Evolutionary conservation across 495 filamentous ascomycete species (phyloP), one percentile per base, ranked within the genome.

Genomic region (Talaromyces nanjingensis): DNA sequence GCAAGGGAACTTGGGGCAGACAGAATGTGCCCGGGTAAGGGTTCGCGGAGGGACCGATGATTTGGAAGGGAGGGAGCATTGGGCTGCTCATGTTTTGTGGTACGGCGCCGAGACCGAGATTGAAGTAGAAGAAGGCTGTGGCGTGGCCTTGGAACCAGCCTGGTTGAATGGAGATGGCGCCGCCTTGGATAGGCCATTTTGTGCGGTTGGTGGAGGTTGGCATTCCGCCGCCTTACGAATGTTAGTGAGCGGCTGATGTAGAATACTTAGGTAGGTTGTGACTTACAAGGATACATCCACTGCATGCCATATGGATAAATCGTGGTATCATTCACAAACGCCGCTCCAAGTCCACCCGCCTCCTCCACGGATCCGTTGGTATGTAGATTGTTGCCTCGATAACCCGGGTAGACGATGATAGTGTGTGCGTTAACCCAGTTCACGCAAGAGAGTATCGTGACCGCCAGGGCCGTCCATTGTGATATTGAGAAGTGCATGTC

Each of bases 131-230:
- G 64, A 93, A 84, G 34, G 93, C 94, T 6, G 86, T 88, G 8
- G 82, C 71, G 71, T 99, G 96, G 65, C 96, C 96, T 47, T 85
- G 86, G 81, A 97, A 97, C 96, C 96, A 99, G 68, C 96, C 89
- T 6, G 96, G 91, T 74, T 97, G 92, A 64, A 99, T 74, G 20
- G 91, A 84, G 63, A 99, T 73, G 16, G 92, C 91, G 58, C 96
- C 96, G 69, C 94, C 96, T 34, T 71, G 81, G 63, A 92, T 81
- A 18, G 96, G 92, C 96, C 96, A 99, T 72, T 85, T 88, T 4
- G 96, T 94, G 45, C 96, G 87, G 76, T 98, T 99, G 22, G 72
- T 82, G 3, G 91, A 89, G 37, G 86, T 83, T 47, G 80, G 74
- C 81, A 96, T 85, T 63, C 96, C 96, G 59, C 93, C 96, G 73